Base-by-base conservation (phyloP, 2,329 filamentous ascomycete species). In the Exophiala dermatitidis region DNA sequence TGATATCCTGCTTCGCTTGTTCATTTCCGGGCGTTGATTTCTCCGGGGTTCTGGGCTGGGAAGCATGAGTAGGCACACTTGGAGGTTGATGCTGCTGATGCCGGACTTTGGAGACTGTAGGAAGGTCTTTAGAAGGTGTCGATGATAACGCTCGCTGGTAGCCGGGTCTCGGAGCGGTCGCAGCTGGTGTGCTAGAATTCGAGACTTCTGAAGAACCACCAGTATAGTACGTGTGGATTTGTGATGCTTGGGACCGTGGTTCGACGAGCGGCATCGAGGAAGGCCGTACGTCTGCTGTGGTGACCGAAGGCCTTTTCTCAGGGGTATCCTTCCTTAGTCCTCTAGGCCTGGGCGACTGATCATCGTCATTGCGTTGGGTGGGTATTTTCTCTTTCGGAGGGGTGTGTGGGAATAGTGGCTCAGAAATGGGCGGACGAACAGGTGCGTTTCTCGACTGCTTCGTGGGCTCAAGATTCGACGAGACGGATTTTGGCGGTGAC, bases 111-210 rank as follows among this genome's bases (percentile, higher is more conserved):
- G 69, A 69, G 44, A 75, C 74, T 28, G 64, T 66, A 5, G 73
- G 73, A 31, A 75, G 67, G 44, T 71, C 66, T 59, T 68, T 66
- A 2, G 72, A 75, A n/a, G 73, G 73, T 9, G 72, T 70, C 31
- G 72, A 73, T n/a, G 73, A 74, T n/a, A 73, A 58, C 38, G 71
- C 67, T 12, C 70, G 68, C 50, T 60, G 53, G 45, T 63, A 59
- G 4, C 65, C 66, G 42, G 68, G 67, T 36, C 64, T 60, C 49
- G 65, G 40, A 26, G 47, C 9, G 31, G 42, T 44, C 46, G 48
- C 26, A 7, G 26, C 32, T 19, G 31, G 6, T 28, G 28, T 8
- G 43, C 8, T 9, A 10, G 4, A 29, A 3, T 46, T 19, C 12
- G 43, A 32, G 29, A 10, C 8, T 26, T 10, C 12, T 10, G 38